Evolutionary conservation across 306 rosid species (phyloP).

Genomic region (Oemleria cerasiformis): DNA sequence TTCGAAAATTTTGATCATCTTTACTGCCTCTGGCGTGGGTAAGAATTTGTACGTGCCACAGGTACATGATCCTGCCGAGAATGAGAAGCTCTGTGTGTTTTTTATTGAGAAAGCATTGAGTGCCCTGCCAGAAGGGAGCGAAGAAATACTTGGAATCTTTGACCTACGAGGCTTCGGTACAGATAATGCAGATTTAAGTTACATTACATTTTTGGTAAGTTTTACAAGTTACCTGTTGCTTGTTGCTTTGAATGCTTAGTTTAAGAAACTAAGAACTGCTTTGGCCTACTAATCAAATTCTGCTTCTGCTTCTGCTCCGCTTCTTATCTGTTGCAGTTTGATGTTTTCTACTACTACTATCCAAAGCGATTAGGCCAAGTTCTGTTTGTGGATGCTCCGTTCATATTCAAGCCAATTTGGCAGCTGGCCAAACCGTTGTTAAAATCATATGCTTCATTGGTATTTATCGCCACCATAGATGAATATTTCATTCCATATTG

Average conservation of each 20-base stretch:
- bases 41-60: constrained; percentile 24
- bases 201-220: constrained; percentile 73
- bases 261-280: background rate
- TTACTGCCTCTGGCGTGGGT: background rate
- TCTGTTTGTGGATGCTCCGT: constrained; percentile 84
- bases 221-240: constrained; percentile 15
- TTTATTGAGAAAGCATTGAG: constrained; percentile 77
- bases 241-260: constrained; percentile 14
- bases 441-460: constrained; percentile 83
- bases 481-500: background rate
- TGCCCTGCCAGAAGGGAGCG: constrained; percentile 67
- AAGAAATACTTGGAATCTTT: constrained; percentile 67
- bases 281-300: background rate
- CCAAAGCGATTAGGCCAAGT: constrained; percentile 80
- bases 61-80: constrained; percentile 60
- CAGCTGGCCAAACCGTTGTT: constrained; percentile 69
- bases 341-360: constrained; percentile 80
- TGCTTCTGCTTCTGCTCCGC: background rate
- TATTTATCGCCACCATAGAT: constrained; percentile 32
- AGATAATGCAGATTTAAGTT: constrained; percentile 72
- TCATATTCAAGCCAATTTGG: constrained; percentile 90
- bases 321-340: constrained; percentile 69
- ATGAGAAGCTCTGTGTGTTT: constrained; percentile 76
- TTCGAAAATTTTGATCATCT: background rate
- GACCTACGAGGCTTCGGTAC: constrained; percentile 78